Base-by-base conservation (phyloP, 1,139 yeast species). In the Zygosaccharomyces sapae region DNA sequence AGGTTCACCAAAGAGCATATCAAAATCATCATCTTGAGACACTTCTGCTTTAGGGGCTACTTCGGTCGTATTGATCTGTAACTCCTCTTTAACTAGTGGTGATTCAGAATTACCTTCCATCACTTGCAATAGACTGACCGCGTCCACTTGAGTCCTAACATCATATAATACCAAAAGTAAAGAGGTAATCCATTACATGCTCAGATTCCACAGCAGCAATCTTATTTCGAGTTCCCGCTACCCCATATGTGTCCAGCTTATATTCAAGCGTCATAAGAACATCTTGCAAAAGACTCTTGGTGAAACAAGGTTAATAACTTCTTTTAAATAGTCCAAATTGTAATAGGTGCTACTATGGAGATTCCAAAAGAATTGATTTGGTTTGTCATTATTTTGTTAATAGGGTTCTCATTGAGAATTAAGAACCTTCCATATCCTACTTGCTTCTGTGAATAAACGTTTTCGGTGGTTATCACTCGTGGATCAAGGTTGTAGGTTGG, bases 321-420 rank as follows among this genome's bases (percentile, higher is more conserved):
- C 59, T 12, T 51, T 48, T 42, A 65, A 39, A 44, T 61, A 65
- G 45, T 65, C 68, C 29, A 62, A 48, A 44, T 65, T 65, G 43
- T 62, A 65, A 45, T 61, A 65, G 2, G 68, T 63, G 47, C 68
- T 63, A 37, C 68, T 63, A 44, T 65, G 68, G 36, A 65, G 48
- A 50, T 61, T 63, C 68, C 68, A 44, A 65, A 65, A 4, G 67
- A 63, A 41, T 63, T 65, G 20, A 62, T 57, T 51, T 65, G 68
- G 38, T 63, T 65, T 3, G 64, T 54, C 56, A 65, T 50, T 6
- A 65, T 61, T 38, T 62, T 63, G 45, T 63, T 60, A 13, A 63
- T 54, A 5, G 67, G 63, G 30, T 52, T 53, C 27, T 65, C 68
- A 41, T 58, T 57, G 2, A 57, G 50, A 6, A 65, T 52, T 33